These are phyloP conservation scores for Barnettozyma siamensis DNA, from an alignment of 805 yeast species.

Conservation along the genomic window DNA sequence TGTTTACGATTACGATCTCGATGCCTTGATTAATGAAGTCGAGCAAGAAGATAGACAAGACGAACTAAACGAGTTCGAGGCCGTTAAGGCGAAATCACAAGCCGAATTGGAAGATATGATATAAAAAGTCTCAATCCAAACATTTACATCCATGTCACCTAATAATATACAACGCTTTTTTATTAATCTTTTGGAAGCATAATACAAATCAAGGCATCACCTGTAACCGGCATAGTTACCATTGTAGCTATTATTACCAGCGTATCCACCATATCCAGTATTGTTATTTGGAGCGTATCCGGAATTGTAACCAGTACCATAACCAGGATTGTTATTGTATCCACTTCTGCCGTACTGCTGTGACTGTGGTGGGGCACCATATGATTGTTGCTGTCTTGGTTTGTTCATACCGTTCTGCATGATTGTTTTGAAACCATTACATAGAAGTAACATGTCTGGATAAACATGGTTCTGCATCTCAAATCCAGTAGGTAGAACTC, in stretches of 20 bases:
- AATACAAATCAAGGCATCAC: background rate
- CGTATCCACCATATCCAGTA: background rate
- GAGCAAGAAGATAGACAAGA: slow-evolving; percentile 14
- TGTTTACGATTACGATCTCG: slow-evolving; percentile 23
- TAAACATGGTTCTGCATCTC: slow-evolving; percentile 73
- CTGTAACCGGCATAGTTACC: slow-evolving; percentile 1
- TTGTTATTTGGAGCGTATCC: background rate
- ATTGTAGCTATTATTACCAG: background rate
- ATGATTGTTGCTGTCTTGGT: background rate
- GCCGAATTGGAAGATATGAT: slow-evolving; percentile 20
- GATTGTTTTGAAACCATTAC: slow-evolving; percentile 89
- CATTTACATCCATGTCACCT: background rate
- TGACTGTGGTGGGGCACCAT: background rate
- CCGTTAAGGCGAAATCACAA: slow-evolving; percentile 13
- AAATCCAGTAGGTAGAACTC: slow-evolving; percentile 83
- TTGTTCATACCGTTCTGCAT: slow-evolving; percentile 25
- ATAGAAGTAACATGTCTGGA: slow-evolving; percentile 81
- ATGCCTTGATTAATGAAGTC: slow-evolving; percentile 22
- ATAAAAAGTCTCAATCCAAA: slow-evolving; percentile 5
- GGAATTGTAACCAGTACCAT: background rate
- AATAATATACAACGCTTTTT: background rate
- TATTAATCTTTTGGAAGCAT: too few species aligned
- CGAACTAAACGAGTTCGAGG: slow-evolving; percentile 9
- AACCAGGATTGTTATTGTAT: background rate
- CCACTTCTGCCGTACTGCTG: background rate